phyloP scores from a whole-genome alignment of 1,284 basidiomycete genomes.

The Volvariella volvacea region DNA sequence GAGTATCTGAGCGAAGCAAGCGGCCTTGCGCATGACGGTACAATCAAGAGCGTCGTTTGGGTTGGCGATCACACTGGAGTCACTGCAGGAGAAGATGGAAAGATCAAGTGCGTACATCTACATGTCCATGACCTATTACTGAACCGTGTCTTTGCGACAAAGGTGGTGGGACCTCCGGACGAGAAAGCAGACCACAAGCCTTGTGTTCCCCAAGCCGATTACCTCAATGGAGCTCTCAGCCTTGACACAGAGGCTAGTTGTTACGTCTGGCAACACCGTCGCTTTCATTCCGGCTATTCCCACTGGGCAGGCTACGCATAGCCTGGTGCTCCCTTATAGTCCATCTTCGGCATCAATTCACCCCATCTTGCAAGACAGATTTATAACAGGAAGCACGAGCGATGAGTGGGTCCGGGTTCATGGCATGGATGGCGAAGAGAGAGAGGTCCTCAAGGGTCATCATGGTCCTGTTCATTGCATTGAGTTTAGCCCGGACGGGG shows the following conservation, averaged over 20 bases:
- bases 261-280: slow-evolving; percentile 89
- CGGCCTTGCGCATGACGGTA: slow-evolving; percentile 75
- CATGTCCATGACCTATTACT: slow-evolving; percentile 3
- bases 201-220: slow-evolving; percentile 77
- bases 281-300: slow-evolving; percentile 76
- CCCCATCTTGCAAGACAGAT: slow-evolving; percentile 82
- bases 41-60: slow-evolving; percentile 91
- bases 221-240: slow-evolving; percentile 91
- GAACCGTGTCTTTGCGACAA: slow-evolving; percentile 4
- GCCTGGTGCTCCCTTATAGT: slow-evolving; percentile 69
- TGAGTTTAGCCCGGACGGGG: slow-evolving; percentile 95
- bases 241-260: slow-evolving; percentile 80
- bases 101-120: slow-evolving; percentile 66
- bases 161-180: slow-evolving; percentile 97
- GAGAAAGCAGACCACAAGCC: slow-evolving; percentile 60
- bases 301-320: slow-evolving; percentile 51
- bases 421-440: slow-evolving; percentile 83
- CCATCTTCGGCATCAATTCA: slow-evolving; percentile 92
- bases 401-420: slow-evolving; percentile 98
- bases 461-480: slow-evolving; percentile 96
- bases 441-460: slow-evolving; percentile 93
- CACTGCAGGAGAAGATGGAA: slow-evolving; percentile 87
- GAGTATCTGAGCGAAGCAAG: slow-evolving; percentile 63
- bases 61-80: slow-evolving; percentile 83
- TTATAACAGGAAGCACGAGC: slow-evolving; percentile 84